Conservation (phyloP, 2,329 filamentous ascomycete genomes). For the Teratosphaeriaceae sp. region DNA sequence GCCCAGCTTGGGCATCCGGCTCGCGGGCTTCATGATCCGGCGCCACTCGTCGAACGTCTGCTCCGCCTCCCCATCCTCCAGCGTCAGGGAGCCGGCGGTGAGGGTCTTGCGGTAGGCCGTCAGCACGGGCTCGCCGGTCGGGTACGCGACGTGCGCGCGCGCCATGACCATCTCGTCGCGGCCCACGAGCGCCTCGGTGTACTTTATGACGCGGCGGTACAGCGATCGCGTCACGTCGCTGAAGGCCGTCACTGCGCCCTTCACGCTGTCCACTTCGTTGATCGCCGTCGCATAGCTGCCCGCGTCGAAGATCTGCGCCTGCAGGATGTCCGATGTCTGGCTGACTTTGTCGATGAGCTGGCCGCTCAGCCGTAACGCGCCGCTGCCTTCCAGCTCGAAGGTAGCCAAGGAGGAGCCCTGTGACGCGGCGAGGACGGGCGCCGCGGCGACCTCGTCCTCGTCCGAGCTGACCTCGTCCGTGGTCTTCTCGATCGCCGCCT, state of each 20-base stretch:
- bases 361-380: background rate
- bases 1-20: background rate
- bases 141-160: background rate
- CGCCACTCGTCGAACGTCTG: background rate
- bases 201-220: background rate
- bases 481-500: background rate
- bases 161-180: conserved; percentile 1
- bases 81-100: background rate
- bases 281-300: background rate
- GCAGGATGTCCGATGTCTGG: background rate
- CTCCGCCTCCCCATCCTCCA: background rate
- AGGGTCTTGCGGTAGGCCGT: background rate
- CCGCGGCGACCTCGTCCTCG: background rate
- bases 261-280: background rate
- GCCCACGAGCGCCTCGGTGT: background rate
- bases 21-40: background rate
- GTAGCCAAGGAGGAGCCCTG: background rate
- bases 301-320: background rate
- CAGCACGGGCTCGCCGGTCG: conserved; percentile 1
- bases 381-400: background rate
- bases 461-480: background rate
- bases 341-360: conserved; percentile 1
- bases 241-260: background rate
- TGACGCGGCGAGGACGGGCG: background rate
- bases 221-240: background rate